These are phyloP conservation scores for Excoecaria cochinchinensis DNA, from an alignment of 345 rosid genomes.

Conservation along the genomic window DNA sequence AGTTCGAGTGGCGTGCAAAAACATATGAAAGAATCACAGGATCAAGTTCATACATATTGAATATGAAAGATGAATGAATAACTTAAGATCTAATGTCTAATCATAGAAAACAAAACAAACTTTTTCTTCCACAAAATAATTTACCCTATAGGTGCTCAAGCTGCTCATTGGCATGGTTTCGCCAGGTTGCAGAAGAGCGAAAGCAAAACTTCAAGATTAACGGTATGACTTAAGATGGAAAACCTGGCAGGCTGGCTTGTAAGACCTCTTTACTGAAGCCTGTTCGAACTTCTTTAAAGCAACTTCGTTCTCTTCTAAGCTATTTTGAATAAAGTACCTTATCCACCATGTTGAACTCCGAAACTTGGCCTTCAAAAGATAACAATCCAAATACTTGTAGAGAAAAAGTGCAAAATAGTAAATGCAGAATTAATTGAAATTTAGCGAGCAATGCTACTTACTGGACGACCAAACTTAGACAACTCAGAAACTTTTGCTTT, in stretches of 20 bases:
- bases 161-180: constrained; percentile 10
- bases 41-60: not conserved
- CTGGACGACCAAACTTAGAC: constrained; percentile 74
- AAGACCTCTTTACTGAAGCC: constrained; percentile 54
- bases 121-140: constrained; percentile 5
- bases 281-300: constrained; percentile 76
- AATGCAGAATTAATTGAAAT: not conserved
- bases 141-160: constrained; percentile 20
- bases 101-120: not conserved
- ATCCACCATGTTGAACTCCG: constrained; percentile 93
- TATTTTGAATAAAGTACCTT: constrained; percentile 56
- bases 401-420: not conserved
- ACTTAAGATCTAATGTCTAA: not conserved
- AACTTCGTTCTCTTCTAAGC: constrained; percentile 65
- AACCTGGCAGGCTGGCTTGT: constrained; percentile 76
- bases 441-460: constrained; percentile 31
- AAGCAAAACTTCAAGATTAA: constrained; percentile 25
- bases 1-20: not conserved
- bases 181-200: not conserved
- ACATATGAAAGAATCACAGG: not conserved
- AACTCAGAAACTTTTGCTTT: constrained; percentile 59
- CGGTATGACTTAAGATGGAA: constrained; percentile 72
- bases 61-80: constrained; percentile 1
- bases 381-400: not conserved
- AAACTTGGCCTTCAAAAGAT: constrained; percentile 63